Percentiles rank a stretch among this genome's conserved stretches.
phyloP scores from a whole-genome alignment of 1,284 basidiomycete species.

The Thelephora terrestris region DNA sequence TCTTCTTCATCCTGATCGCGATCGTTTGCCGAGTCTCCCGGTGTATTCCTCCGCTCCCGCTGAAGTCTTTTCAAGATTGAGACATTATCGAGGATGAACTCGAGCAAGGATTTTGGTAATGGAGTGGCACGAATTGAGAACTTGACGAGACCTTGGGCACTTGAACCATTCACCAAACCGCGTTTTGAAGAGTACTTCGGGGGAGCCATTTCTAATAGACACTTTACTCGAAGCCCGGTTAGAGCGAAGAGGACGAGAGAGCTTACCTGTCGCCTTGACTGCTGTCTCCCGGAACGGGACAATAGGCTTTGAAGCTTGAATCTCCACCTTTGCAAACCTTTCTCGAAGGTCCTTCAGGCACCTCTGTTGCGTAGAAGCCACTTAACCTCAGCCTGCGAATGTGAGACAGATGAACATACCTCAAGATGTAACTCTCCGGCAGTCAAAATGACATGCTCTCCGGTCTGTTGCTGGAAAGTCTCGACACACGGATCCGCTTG shows the following conservation, averaged over 20 bases:
- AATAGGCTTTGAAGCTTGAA: conserved; percentile 91
- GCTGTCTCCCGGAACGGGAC: conserved; percentile 98
- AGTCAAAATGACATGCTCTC: conserved; percentile 94
- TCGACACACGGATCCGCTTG: conserved; percentile 98
- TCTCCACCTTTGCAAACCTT: conserved; percentile 87
- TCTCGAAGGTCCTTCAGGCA: conserved; percentile 94
- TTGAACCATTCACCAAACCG: conserved; percentile 69
- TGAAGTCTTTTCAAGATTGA: conserved; percentile 43
- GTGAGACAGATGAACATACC: conserved; percentile 32
- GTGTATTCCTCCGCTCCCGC: conserved; percentile 32
- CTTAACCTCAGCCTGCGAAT: not conserved
- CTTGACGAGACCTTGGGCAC: conserved; percentile 65
- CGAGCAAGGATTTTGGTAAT: conserved; percentile 55
- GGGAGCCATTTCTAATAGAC: conserved; percentile 68
- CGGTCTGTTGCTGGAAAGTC: conserved; percentile 93
- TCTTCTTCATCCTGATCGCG: conserved; percentile 30
- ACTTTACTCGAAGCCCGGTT: conserved; percentile 3
- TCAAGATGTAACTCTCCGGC: conserved; percentile 97
- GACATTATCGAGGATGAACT: conserved; percentile 76
- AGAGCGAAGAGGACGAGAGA: not conserved
- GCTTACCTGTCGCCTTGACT: conserved; percentile 62
- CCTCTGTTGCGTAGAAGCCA: conserved; percentile 40
- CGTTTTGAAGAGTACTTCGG: conserved; percentile 72
- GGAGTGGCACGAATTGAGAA: conserved; percentile 81
- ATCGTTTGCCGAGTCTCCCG: conserved; percentile 16